Percentiles rank a stretch among this genome's conserved stretches.
These are phyloP conservation scores for Zasmidium cellare DNA, from an alignment of 2,329 filamentous ascomycete species.

Conservation along the genomic window DNA sequence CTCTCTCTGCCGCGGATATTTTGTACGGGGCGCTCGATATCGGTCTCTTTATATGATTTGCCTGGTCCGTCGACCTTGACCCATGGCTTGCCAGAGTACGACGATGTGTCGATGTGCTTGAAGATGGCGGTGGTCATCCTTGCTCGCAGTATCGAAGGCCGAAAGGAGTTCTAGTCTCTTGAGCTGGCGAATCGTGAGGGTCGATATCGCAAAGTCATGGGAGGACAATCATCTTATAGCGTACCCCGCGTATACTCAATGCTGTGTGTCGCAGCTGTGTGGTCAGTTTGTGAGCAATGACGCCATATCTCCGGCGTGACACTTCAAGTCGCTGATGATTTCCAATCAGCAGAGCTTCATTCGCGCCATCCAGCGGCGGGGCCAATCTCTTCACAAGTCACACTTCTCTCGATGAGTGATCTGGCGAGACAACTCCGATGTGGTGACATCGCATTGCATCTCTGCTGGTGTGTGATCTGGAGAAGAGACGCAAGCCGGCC, in stretches of 20 bases:
- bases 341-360: not conserved
- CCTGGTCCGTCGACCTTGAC: constrained; percentile 63
- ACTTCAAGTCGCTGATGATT: not conserved
- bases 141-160: constrained; percentile 20
- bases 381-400: too few relatives aligned
- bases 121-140: constrained; percentile 61
- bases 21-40: constrained; percentile 51
- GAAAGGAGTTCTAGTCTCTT: too few relatives aligned
- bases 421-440: too few relatives aligned
- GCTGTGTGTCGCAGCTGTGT: too few relatives aligned
- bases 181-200: too few relatives aligned
- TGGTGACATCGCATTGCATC: too few relatives aligned
- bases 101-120: constrained; percentile 60
- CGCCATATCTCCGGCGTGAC: not conserved
- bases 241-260: too few relatives aligned
- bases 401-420: too few relatives aligned
- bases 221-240: too few relatives aligned
- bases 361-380: not conserved
- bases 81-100: constrained; percentile 57
- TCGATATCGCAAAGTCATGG: too few relatives aligned
- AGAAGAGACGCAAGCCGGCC: too few relatives aligned
- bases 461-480: too few relatives aligned
- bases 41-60: constrained; percentile 53
- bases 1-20: constrained; percentile 55
- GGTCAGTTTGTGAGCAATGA: not conserved